Percentiles rank a stretch among this genome's conserved stretches.
Evolutionary conservation across 768 basidiomycete genomes (phyloP).

Genomic region (Pholiota molesta): DNA sequence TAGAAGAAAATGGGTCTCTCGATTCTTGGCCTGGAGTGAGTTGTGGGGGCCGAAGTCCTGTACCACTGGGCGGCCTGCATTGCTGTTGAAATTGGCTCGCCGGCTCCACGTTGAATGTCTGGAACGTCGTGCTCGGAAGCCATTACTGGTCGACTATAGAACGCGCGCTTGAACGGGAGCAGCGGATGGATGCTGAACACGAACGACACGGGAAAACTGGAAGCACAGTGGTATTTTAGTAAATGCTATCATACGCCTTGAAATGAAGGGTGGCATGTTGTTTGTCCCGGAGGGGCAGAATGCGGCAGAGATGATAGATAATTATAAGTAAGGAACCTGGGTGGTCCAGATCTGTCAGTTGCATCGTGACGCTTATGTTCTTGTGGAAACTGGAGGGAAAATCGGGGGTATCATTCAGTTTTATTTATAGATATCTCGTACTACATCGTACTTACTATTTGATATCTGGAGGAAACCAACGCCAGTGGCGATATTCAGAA

Average conservation of each 20-base stretch:
- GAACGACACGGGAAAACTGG: neutral
- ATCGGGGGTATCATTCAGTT: too few species aligned
- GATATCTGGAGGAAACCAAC: too few species aligned
- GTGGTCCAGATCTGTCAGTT: neutral
- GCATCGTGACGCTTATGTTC: neutral
- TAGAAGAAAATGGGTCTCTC: neutral
- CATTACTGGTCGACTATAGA: neutral
- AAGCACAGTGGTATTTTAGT: neutral
- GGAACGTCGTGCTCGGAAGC: neutral
- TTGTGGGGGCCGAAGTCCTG: neutral
- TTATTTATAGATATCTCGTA: too few species aligned
- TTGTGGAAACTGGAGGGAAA: neutral
- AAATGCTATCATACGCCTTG: neutral
- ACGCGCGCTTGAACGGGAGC: too few species aligned
- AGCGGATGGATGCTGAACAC: neutral
- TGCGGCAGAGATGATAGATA: neutral
- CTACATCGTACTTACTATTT: too few species aligned
- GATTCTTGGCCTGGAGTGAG: neutral
- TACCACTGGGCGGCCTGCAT: neutral
- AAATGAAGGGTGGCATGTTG: neutral
- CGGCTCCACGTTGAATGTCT: neutral
- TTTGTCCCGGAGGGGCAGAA: neutral
- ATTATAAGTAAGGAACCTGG: neutral
- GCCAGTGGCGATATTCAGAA: neutral
- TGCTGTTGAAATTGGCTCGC: neutral